phyloP scores from a whole-genome alignment of 2,329 filamentous ascomycete species.

The Trichoderma pleuroti region DNA sequence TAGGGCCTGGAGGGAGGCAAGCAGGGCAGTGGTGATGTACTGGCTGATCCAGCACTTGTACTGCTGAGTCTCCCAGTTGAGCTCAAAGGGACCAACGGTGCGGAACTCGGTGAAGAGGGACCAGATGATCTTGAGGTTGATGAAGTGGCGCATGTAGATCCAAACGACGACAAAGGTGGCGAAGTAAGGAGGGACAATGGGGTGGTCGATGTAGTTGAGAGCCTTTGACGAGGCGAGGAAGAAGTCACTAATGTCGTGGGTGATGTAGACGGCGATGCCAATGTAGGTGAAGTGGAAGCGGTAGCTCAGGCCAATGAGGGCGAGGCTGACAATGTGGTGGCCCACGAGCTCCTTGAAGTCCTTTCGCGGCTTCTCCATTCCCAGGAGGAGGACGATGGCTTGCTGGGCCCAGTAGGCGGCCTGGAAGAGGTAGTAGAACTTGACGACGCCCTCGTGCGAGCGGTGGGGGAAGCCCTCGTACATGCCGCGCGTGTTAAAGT shows the following conservation, averaged over 20 bases:
- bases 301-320: slow-evolving; percentile 82
- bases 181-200: slow-evolving; percentile 80
- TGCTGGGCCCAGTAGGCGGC: slow-evolving; percentile 96
- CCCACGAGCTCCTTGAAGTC: slow-evolving; percentile 91
- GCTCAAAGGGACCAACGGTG: slow-evolving; percentile 68
- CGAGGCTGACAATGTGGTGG: slow-evolving; percentile 85
- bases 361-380: slow-evolving; percentile 89
- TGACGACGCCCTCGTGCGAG: slow-evolving; percentile 76
- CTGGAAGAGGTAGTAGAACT: slow-evolving; percentile 94
- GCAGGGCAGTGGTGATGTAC: slow-evolving; percentile 61
- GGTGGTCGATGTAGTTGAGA: slow-evolving; percentile 83
- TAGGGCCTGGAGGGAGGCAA: slow-evolving; percentile 66
- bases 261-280: slow-evolving; percentile 88
- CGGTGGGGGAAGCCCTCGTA: slow-evolving; percentile 84
- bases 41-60: slow-evolving; percentile 73
- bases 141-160: slow-evolving; percentile 86
- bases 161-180: slow-evolving; percentile 75
- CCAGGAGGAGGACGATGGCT: slow-evolving; percentile 79
- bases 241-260: slow-evolving; percentile 91
- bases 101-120: slow-evolving; percentile 73
- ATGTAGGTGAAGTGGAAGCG: slow-evolving; percentile 97
- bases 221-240: slow-evolving; percentile 92
- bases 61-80: slow-evolving; percentile 73
- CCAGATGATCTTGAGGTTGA: slow-evolving; percentile 74
- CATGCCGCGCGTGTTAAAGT: slow-evolving; percentile 89